Percentiles rank a stretch among this genome's conserved stretches.
phyloP scores from a whole-genome alignment of 371 early-diverging fungal species.

The Apophysomyces sp. region DNA sequence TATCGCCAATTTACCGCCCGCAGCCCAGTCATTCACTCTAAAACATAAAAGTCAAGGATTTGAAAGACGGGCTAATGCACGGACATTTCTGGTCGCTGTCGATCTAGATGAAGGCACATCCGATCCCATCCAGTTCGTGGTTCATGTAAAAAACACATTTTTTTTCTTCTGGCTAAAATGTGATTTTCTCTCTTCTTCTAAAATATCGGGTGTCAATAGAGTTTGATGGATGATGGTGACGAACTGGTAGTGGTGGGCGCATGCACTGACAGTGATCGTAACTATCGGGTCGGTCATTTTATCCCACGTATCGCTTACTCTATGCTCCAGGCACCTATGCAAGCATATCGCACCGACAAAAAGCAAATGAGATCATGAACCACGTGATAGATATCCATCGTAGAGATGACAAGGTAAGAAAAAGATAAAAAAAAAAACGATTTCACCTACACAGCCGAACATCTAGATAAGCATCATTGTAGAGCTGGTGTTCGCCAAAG shows the following conservation, averaged over 20 bases:
- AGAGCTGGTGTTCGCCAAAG: background rate
- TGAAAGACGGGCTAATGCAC: slow-evolving; percentile 13
- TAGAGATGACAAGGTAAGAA: slow-evolving; percentile 8
- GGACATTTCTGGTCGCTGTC: slow-evolving; percentile 25
- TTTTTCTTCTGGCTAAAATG: background rate
- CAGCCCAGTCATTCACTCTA: slow-evolving; percentile 17
- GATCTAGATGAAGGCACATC: slow-evolving; percentile 14
- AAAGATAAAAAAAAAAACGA: background rate
- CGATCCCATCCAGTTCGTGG: slow-evolving; percentile 15
- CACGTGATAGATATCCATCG: slow-evolving; percentile 2
- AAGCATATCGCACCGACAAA: background rate
- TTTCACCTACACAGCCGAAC: background rate
- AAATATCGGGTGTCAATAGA: background rate
- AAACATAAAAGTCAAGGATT: slow-evolving; percentile 17
- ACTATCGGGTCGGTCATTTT: background rate
- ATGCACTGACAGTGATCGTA: background rate
- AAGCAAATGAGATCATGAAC: slow-evolving; percentile 9
- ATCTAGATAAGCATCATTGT: background rate
- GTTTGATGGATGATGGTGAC: slow-evolving; percentile 10
- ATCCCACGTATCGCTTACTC: too few relatives aligned
- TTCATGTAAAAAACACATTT: slow-evolving; percentile 13
- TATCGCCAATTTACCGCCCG: slow-evolving; percentile 7
- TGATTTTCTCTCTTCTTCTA: background rate
- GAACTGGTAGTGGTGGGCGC: slow-evolving; percentile 7
- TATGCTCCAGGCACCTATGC: background rate